A percentile compares a stretch with the other conserved stretches of the same genome.
Conservation (phyloP, 441 rosid species). For the Euphorbia corollata region DNA sequence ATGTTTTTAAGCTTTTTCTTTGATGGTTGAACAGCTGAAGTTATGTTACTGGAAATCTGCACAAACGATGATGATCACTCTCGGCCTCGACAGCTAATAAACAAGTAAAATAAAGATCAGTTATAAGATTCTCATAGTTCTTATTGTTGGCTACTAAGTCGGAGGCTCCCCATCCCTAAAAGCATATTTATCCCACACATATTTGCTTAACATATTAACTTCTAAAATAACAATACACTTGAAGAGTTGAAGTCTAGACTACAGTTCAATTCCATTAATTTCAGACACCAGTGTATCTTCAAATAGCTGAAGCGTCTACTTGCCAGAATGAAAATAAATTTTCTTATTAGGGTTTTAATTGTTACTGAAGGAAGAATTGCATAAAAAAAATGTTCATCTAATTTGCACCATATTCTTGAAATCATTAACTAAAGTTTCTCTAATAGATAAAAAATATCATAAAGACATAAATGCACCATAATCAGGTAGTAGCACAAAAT, state of each 20-base stretch:
- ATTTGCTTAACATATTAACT: background rate
- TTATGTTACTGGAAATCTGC: slow-evolving; percentile 35
- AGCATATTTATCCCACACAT: background rate
- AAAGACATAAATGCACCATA: background rate
- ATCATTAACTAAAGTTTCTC: background rate
- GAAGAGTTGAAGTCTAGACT: background rate
- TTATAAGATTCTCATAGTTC: background rate
- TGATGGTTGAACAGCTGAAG: slow-evolving; percentile 33
- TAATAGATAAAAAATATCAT: background rate
- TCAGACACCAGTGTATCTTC: background rate
- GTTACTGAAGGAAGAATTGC: background rate
- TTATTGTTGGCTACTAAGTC: background rate
- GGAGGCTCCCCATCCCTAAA: background rate
- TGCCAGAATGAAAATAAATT: background rate
- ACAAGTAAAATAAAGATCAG: background rate
- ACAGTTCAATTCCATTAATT: background rate
- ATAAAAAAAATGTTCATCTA: background rate
- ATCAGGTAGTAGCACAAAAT: background rate
- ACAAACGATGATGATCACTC: slow-evolving; percentile 16
- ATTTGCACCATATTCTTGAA: background rate
- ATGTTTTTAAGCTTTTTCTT: slow-evolving; percentile 56
- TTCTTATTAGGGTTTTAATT: slow-evolving; percentile 9
- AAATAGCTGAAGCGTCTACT: background rate
- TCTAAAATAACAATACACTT: background rate
- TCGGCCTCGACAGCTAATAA: slow-evolving; percentile 9